A percentile compares a stretch with the other conserved stretches of the same genome.
Conservation (phyloP, 148 eudicot species). For the Rhododendron ferrugineum region DNA sequence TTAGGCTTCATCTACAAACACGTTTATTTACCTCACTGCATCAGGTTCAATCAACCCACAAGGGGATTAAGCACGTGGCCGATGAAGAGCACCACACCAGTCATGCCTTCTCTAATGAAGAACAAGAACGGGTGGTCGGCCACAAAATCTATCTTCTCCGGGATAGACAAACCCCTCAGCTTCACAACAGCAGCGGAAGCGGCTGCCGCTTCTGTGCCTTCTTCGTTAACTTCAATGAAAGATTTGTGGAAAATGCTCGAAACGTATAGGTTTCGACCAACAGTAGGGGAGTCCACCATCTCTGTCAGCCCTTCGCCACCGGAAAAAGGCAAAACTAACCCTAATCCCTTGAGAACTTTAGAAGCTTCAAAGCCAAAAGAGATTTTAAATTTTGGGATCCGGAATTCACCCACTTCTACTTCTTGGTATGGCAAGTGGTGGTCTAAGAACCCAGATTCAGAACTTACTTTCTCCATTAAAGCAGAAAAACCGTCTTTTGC, state of each 20-base stretch:
- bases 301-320: conserved; percentile 62
- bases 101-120: conserved; percentile 65
- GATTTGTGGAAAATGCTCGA: conserved; percentile 76
- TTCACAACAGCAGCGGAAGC: conserved; percentile 48
- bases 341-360: conserved; percentile 48
- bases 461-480: conserved; percentile 44
- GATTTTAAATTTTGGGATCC: conserved; percentile 67
- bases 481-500: conserved; percentile 58
- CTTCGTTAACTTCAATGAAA: conserved; percentile 83
- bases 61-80: conserved; percentile 67
- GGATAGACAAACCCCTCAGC: conserved; percentile 14
- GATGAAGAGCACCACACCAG: conserved; percentile 63
- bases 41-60: conserved; percentile 11
- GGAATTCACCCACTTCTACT: conserved; percentile 57
- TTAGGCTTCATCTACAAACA: not conserved
- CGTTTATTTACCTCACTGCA: not conserved
- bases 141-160: conserved; percentile 57
- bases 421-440: conserved; percentile 38
- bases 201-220: conserved; percentile 96
- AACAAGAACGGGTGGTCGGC: conserved; percentile 90
- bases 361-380: conserved; percentile 81
- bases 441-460: conserved; percentile 54
- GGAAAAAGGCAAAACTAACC: conserved; percentile 52
- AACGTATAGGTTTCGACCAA: conserved; percentile 44
- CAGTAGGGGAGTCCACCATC: conserved; percentile 59